phyloP scores from a whole-genome alignment of 2,329 filamentous ascomycete genomes.

The Colletotrichum euphorbiae region DNA sequence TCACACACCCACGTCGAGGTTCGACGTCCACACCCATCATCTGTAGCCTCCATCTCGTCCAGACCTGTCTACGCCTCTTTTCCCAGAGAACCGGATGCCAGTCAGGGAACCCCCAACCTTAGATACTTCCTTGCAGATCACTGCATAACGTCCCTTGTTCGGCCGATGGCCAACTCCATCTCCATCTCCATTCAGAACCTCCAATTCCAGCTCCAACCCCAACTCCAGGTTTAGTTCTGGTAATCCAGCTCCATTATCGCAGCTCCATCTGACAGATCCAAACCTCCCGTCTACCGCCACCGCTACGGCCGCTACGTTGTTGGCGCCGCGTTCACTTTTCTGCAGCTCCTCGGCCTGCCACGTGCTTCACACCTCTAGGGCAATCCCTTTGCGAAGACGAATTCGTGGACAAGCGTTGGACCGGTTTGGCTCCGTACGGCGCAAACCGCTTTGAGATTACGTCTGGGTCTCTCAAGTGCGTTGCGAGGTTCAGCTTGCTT shows the following conservation, averaged over 20 bases:
- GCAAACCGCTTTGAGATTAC: constrained; percentile 35
- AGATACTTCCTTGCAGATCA: constrained; percentile 35
- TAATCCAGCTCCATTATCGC: neutral
- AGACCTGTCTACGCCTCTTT: constrained; percentile 33
- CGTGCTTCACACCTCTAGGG: constrained; percentile 20
- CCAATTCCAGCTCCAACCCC: neutral
- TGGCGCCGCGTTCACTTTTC: constrained; percentile 18
- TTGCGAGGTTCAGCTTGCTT: constrained; percentile 38
- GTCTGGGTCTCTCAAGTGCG: constrained; percentile 35
- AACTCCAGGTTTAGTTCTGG: constrained; percentile 12
- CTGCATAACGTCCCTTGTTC: constrained; percentile 37
- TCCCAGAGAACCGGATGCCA: constrained; percentile 33
- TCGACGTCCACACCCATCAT: constrained; percentile 28
- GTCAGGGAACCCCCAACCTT: constrained; percentile 31
- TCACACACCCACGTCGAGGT: constrained; percentile 33
- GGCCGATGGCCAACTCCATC: constrained; percentile 20
- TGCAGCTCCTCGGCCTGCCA: constrained; percentile 22
- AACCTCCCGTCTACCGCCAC: constrained; percentile 19
- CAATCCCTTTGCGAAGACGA: constrained; percentile 23
- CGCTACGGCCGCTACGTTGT: constrained; percentile 22
- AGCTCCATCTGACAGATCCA: constrained; percentile 15
- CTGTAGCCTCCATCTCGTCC: constrained; percentile 36
- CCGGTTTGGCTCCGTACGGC: constrained; percentile 24
- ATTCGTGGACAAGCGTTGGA: constrained; percentile 24
- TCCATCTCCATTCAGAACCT: neutral